Evolutionary conservation across 192 early-diverging fungal genomes (phyloP), one percentile per base, ranked within the genome.

Genomic region (Backusella tarrabulga): DNA sequence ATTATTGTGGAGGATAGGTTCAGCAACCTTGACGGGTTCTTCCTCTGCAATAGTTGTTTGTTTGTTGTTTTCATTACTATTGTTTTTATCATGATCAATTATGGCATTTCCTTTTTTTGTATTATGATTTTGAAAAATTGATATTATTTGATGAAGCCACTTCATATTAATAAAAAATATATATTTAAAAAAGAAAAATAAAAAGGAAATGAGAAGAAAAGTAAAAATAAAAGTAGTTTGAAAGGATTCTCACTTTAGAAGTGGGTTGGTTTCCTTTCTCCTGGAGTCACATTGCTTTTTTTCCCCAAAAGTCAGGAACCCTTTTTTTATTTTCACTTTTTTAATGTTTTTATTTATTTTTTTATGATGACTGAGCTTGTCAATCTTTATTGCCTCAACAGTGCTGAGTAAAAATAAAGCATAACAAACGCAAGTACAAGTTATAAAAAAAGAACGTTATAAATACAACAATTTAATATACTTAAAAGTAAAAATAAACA

Each of bases 201-300:
- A n/a, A 50, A 50, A 50, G 46, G 46, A 50, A 63, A 63, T 63
- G 26, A 63, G 56, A 63, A 29, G 56, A 26, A 63, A 29, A 63
- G 56, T 29, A 63, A 63, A 63, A 63, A 63, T 14, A 29, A 60
- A 23, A 23, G 5, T 23, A 63, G 0, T 29, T 23, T 29, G 26
- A 63, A 63, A 63, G 56, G 9, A 14, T 63, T 63, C 56, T 63
- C 56, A 63, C 23, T 63, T 63, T 63, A 63, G 56, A 63, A 14
- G 56, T 63, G 12, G 23, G 12, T 32, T 14, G 23, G 5, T 50
- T 63, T 63, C 23, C 11, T 3, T 63, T 63, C 56, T 63, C 56
- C 56, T 63, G 56, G 56, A 63, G 56, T 63, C 56, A 63, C 56
- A 63, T 63, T 63, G 56, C 54, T 56, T 23, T 56, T 56, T 44